Base-by-base conservation (phyloP, 768 basidiomycete species). In the Amanita pseudoporphyria region DNA sequence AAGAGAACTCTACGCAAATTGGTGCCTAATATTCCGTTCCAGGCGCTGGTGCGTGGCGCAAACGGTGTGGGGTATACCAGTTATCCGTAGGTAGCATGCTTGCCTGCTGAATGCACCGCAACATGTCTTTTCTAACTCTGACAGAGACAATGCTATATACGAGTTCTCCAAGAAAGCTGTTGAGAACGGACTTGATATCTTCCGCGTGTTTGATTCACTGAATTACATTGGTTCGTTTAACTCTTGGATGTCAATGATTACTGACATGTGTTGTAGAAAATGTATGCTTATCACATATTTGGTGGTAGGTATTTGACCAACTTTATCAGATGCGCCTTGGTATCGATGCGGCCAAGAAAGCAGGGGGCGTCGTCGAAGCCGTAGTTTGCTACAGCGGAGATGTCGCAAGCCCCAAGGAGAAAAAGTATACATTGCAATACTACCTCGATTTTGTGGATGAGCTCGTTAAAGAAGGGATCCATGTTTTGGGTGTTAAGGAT, bases 121-220 rank as follows among this genome's bases (percentile, higher is more conserved):
- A 50, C 42, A 51, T 31, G 41, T 39, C 55, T 37, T 19, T 47
- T 9, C 53, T 64, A 53, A 40, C 18, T 19, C 21, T 47, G 18
- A 42, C 54, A 91, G 88, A 24, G 94, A 98, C 66, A 99, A 99
- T 59, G 95, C 90, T 51, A 97, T 99, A 67, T 99, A 99, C 68
- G 96, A 96, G 67, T 99, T 99, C 73, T 96, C 90, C 53, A 95
- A 94, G 74, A 95, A 95, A 66, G 96, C 96, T 19, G 95, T 99
- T n/a, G 93, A 98, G 70, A 96, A 97, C 58, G 96, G 96, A 62
- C 79, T 98, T 43, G 96, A 99, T 68, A 99, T 99, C 64, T 99
- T 99, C 88, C 81, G 96, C 61, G 92, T 99, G 47, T 99, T 99
- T 59, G 96, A 99, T 67, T 97, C 96, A 26, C 72, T 99, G 68